These are phyloP conservation scores for Rutidosis leptorrhynchoides DNA, from an alignment of 129 eudicot species.

Conservation along the genomic window DNA sequence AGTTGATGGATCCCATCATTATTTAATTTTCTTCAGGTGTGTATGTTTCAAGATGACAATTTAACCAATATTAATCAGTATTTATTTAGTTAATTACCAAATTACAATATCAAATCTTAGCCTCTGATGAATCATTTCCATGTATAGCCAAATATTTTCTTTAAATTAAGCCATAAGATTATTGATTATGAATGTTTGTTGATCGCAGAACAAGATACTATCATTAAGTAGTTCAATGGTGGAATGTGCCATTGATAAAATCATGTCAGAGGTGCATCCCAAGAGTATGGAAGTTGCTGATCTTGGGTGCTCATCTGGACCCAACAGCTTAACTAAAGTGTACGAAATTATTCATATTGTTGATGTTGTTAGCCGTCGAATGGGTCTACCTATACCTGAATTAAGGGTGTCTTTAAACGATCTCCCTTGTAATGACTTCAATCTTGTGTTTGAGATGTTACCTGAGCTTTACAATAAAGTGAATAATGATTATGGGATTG, in stretches of 20 bases:
- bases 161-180: no score
- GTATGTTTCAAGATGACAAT: no score
- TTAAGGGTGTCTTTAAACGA: slow-evolving; percentile 43
- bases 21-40: no score
- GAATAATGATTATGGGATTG: slow-evolving; percentile 35
- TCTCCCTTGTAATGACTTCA: slow-evolving; percentile 49
- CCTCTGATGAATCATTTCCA: no score
- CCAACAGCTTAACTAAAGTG: slow-evolving; percentile 42
- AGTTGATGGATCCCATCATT: no score
- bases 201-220: slow-evolving; percentile 46
- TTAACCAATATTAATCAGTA: no score
- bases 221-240: slow-evolving; percentile 32
- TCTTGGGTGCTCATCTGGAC: slow-evolving; percentile 73
- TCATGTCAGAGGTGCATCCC: slow-evolving; percentile 37
- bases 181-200: not conserved
- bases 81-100: no score
- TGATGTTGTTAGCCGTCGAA: not conserved
- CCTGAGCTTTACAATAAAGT: slow-evolving; percentile 28
- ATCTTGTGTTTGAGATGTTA: slow-evolving; percentile 31
- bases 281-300: slow-evolving; percentile 65
- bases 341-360: slow-evolving; percentile 36
- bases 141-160: no score
- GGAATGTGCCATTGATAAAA: slow-evolving; percentile 30
- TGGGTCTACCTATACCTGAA: slow-evolving; percentile 40
- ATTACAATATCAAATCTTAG: no score